Conservation (phyloP, 495 filamentous ascomycete species). For the Penicillium paradoxum region DNA sequence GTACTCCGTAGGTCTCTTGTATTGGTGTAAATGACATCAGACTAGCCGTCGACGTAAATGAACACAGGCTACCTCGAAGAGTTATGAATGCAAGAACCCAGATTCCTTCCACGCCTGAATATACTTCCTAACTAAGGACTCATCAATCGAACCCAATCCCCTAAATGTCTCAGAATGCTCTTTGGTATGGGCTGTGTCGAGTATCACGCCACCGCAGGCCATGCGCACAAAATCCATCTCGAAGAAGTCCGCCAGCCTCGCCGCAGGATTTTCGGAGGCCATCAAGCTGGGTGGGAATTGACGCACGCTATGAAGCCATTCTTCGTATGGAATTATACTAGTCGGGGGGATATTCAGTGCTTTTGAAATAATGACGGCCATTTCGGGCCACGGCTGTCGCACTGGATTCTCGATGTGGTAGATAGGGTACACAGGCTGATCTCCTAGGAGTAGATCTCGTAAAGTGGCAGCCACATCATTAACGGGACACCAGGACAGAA, state of each 20-base stretch:
- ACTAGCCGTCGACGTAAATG: too few relatives aligned
- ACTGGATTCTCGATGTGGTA: slow-evolving; percentile 56
- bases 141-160: not conserved
- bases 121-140: not conserved
- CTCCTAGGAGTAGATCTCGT: slow-evolving; percentile 30
- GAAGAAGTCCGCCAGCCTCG: slow-evolving; percentile 43
- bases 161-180: slow-evolving; percentile 40
- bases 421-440: slow-evolving; percentile 28
- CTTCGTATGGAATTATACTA: slow-evolving; percentile 39
- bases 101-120: not conserved
- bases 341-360: slow-evolving; percentile 31
- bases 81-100: not conserved
- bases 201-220: slow-evolving; percentile 48
- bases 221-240: slow-evolving; percentile 47
- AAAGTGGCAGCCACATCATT: slow-evolving; percentile 39
- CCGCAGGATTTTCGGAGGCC: slow-evolving; percentile 45
- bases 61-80: too few relatives aligned
- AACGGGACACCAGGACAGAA: slow-evolving; percentile 47
- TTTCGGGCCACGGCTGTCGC: slow-evolving; percentile 43
- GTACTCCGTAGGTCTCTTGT: too few relatives aligned
- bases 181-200: slow-evolving; percentile 33
- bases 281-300: slow-evolving; percentile 9
- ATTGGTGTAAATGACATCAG: too few relatives aligned
- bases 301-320: slow-evolving; percentile 45
- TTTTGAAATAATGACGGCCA: slow-evolving; percentile 37